Percentiles rank a stretch among this genome's conserved stretches.
Evolutionary conservation across 306 rosid species (phyloP).

Genomic region (cucumber (Cucumis sativus)): Cucumber_9930_V3 NC_026660.2:9530501-9531000

Average conservation of each 20-base stretch:
- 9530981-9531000: background rate
- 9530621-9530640: background rate
- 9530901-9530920: background rate
- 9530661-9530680: background rate
- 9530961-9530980: background rate
- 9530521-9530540: background rate
- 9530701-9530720: background rate
- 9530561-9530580: slow-evolving; percentile 1
- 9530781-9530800: background rate
- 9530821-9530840: background rate
- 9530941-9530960: background rate
- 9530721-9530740: background rate
- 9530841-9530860: background rate
- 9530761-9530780: background rate
- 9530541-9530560: slow-evolving; percentile 1
- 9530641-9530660: background rate
- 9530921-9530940: background rate
- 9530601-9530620: background rate
- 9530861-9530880: background rate
- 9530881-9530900: background rate
- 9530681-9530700: background rate
- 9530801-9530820: background rate
- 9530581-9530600: background rate
- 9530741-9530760: background rate
- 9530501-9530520: background rate